These are phyloP conservation scores for Cercophora sp. DNA, from an alignment of 495 filamentous ascomycete genomes.

Conservation along the genomic window DNA sequence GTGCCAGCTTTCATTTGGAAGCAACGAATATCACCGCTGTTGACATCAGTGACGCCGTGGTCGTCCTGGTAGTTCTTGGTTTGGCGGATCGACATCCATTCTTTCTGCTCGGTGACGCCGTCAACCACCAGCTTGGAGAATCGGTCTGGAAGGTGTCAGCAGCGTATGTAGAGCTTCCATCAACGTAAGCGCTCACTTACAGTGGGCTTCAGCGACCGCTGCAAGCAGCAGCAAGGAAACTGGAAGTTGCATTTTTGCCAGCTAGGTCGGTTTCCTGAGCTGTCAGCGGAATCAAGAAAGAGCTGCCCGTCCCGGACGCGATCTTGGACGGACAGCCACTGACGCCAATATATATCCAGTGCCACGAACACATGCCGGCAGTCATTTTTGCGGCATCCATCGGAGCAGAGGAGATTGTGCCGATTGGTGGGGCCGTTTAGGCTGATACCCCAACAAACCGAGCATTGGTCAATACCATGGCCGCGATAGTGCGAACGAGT, in stretches of 20 bases:
- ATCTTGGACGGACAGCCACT: no score
- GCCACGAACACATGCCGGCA: no score
- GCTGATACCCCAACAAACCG: no score
- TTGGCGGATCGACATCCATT: slow-evolving; percentile 41
- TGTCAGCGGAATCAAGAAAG: no score
- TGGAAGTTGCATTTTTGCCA: background rate
- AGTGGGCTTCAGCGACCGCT: background rate
- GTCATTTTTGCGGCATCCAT: background rate
- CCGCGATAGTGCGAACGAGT: no score
- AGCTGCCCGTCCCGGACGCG: no score
- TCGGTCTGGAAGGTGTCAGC: background rate
- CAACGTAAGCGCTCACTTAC: background rate
- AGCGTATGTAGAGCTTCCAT: background rate
- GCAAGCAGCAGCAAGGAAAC: background rate
- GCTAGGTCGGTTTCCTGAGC: no score
- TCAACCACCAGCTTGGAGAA: slow-evolving; percentile 20
- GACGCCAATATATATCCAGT: no score
- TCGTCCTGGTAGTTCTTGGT: slow-evolving; percentile 49
- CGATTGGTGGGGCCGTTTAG: no score
- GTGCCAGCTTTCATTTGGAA: slow-evolving; percentile 35
- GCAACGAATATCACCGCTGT: slow-evolving; percentile 41
- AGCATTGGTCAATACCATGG: no score
- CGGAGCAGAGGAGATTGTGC: no score
- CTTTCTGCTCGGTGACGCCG: slow-evolving; percentile 27
- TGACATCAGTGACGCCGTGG: slow-evolving; percentile 36